Evolutionary conservation across 108 stramenopile genomes (phyloP).

Genomic region (Nitzschia palea): DNA sequence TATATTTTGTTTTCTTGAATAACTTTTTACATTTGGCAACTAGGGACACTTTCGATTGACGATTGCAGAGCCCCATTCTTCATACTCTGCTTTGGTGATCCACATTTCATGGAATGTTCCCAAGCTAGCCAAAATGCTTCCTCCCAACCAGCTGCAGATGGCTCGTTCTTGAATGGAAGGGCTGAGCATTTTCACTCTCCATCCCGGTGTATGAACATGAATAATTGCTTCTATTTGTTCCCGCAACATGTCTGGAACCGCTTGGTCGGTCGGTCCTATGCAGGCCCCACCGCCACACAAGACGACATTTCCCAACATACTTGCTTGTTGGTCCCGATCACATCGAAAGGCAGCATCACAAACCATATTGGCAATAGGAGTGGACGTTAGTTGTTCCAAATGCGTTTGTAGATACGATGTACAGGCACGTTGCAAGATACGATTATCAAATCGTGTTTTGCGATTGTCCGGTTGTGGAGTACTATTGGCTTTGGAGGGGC

Average conservation of each 20-base stretch:
- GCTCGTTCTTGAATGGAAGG: slow-evolving; percentile 69
- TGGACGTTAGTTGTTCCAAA: slow-evolving; percentile 55
- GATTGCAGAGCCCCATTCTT: slow-evolving; percentile 92
- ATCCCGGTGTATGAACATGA: slow-evolving; percentile 85
- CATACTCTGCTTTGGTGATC: slow-evolving; percentile 93
- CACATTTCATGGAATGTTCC: slow-evolving; percentile 98
- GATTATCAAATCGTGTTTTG: slow-evolving; percentile 40
- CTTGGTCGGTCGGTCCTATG: slow-evolving; percentile 71
- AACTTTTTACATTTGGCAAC: no score
- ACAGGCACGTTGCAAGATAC: slow-evolving; percentile 45
- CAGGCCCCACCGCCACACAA: slow-evolving; percentile 86
- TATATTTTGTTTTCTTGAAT: no score
- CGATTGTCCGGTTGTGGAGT: background rate
- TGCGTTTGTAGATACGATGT: slow-evolving; percentile 40
- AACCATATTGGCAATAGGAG: slow-evolving; percentile 79
- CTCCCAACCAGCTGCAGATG: slow-evolving; percentile 91
- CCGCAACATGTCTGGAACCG: slow-evolving; percentile 74
- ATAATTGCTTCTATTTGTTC: slow-evolving; percentile 83
- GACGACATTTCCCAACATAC: slow-evolving; percentile 79
- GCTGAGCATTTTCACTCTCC: slow-evolving; percentile 85
- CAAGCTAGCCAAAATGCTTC: slow-evolving; percentile 94
- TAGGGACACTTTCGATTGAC: slow-evolving; percentile 95
- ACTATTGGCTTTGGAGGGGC: background rate
- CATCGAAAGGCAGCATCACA: slow-evolving; percentile 87
- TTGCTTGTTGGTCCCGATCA: slow-evolving; percentile 86